Base-by-base conservation (phyloP, 2,329 filamentous ascomycete genomes). In the Neopestalotiopsis rosae region DNA sequence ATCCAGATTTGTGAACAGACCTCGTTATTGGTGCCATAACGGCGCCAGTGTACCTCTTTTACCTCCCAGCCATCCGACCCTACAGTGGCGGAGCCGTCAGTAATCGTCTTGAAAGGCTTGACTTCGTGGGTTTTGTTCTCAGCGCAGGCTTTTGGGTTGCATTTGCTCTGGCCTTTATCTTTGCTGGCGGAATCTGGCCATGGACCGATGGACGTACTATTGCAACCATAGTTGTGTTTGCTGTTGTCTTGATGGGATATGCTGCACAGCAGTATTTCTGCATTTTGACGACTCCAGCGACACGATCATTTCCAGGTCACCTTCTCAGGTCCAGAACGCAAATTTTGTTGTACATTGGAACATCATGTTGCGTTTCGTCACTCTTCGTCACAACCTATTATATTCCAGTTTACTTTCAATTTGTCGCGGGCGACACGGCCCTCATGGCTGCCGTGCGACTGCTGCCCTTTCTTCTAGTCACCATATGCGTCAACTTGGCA, bases 381-480 rank as follows among this genome's bases (percentile, higher is more conserved):
- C 67, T 69, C 52, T 79, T 78, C 61, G 71, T 80, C 9, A 63
- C 72, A 14, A 74, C 83, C 28, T 88, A 87, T 74, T 87, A 83
- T 73, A 81, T 87, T n/a, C 86, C 86, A 0, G 74, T 88, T 1
- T 87, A 81, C 74, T 88, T 87, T 74, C 82, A 85, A 70, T 88
- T 87, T 72, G 78, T 78, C 0, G 76, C 76, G 5, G 1, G 79
- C 5, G 84, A 85, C 57, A 75, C 71, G 0, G 77, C 83, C 0
- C 72, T 86, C 2, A 69, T 80, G 14, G 79, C 83, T 10, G 82
- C 78, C 58, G 79, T 83, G 0, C 81, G 83, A 66, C 73, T 85
- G 3, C 70, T 84, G 5, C 82, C 82, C 0, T 81, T 84, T 75
- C 67, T 81, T 1, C 77, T 81, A 13, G 69, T 79, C 52, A 72